These are phyloP conservation scores for Lobosporangium transversale DNA, from an alignment of 192 early-diverging fungal species.

Conservation along the genomic window DNA sequence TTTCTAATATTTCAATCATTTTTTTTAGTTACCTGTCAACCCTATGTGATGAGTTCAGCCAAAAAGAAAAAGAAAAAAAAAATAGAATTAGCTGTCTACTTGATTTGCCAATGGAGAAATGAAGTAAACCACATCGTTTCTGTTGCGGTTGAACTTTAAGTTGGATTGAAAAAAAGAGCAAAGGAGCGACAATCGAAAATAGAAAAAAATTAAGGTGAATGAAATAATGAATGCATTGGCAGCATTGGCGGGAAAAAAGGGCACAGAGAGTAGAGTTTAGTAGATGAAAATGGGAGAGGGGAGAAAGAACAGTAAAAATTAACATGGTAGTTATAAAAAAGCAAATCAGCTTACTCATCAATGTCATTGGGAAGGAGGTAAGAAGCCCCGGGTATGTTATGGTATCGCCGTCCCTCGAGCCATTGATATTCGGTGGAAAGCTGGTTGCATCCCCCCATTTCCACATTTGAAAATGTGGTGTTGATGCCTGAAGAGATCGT, in stretches of 20 bases:
- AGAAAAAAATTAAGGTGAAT: no score
- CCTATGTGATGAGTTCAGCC: no score
- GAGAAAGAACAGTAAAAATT: neutral
- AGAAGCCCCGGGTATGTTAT: constrained; percentile 26
- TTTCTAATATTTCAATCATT: neutral
- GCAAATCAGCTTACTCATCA: constrained; percentile 37
- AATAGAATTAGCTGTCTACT: no score
- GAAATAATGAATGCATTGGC: no score
- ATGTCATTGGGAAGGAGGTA: constrained; percentile 47
- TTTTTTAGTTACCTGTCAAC: constrained; percentile 14
- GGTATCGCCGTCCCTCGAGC: constrained; percentile 41
- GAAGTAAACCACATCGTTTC: neutral
- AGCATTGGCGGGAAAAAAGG: no score
- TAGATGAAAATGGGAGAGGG: no score
- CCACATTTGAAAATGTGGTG: neutral
- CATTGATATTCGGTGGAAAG: constrained; percentile 38
- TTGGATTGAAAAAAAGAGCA: no score
- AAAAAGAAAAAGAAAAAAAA: neutral
- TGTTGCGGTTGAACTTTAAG: neutral
- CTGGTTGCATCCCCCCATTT: constrained; percentile 6
- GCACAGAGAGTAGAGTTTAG: no score
- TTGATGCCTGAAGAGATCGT: neutral
- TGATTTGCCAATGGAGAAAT: no score
- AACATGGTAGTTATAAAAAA: neutral
- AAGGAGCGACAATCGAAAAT: no score